Evolutionary conservation across 495 filamentous ascomycete genomes (phyloP).

Genomic region (Apiosordaria backusii): DNA sequence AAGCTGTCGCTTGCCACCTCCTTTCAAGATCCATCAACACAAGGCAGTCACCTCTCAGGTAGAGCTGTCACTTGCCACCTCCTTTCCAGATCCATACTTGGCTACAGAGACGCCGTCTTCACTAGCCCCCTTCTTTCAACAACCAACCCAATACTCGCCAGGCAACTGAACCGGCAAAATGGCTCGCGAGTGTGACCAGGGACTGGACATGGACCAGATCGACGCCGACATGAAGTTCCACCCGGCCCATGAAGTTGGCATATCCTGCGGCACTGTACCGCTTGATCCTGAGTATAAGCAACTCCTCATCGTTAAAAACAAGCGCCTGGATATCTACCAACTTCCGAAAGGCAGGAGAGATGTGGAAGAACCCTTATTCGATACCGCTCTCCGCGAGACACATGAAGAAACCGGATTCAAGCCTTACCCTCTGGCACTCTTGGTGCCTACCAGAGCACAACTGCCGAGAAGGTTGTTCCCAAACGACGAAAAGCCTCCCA

Average conservation of each 20-base stretch:
- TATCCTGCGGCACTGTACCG: slow-evolving; percentile 47
- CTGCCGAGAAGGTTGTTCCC: slow-evolving; percentile 12
- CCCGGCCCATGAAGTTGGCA: slow-evolving; percentile 38
- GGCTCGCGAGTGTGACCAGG: not conserved
- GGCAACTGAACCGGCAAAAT: not conserved
- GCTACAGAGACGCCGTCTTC: not conserved
- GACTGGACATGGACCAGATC: slow-evolving; percentile 20
- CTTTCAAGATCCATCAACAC: no score
- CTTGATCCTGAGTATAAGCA: slow-evolving; percentile 35
- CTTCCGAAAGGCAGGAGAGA: slow-evolving; percentile 48
- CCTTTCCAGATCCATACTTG: not conserved
- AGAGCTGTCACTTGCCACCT: not conserved
- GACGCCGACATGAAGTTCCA: slow-evolving; percentile 31
- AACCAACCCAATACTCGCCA: not conserved
- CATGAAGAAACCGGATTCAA: slow-evolving; percentile 44
- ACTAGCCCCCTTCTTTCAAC: not conserved
- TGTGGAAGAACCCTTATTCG: slow-evolving; percentile 40
- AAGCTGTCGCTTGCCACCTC: not conserved
- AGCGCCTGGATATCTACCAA: slow-evolving; percentile 42
- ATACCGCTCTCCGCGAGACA: slow-evolving; percentile 44
- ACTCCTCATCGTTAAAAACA: slow-evolving; percentile 43
- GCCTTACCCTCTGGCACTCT: slow-evolving; percentile 35
- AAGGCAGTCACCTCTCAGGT: not conserved
- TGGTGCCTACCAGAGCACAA: slow-evolving; percentile 37
- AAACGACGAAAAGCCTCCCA: slow-evolving; percentile 7